phyloP scores from a whole-genome alignment of 495 filamentous ascomycete species.

The Tetracladium setigerum region DNA sequence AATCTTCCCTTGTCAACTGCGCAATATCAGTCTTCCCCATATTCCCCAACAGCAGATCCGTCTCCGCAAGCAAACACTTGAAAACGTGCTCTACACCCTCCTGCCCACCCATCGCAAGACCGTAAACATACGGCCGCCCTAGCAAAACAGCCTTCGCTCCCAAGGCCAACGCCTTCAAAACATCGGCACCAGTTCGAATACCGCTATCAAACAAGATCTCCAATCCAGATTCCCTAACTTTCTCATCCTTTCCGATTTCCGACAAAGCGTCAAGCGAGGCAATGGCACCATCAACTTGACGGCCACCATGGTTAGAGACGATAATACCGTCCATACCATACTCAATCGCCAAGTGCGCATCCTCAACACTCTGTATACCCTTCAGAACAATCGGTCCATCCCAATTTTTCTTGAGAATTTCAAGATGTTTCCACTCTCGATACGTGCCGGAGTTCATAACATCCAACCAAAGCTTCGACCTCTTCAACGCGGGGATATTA shows the following conservation, averaged over 20 bases:
- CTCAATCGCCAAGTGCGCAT: conserved; percentile 79
- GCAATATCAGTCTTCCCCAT: conserved; percentile 48
- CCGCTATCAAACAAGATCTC: conserved; percentile 60
- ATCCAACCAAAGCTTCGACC: conserved; percentile 35
- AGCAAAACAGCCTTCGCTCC: conserved; percentile 60
- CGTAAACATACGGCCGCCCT: conserved; percentile 57
- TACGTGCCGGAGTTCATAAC: conserved; percentile 41
- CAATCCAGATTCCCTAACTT: neutral
- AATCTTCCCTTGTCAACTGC: conserved; percentile 37
- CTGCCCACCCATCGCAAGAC: conserved; percentile 51
- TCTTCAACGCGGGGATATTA: neutral
- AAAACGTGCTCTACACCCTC: conserved; percentile 55
- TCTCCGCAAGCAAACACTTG: conserved; percentile 56
- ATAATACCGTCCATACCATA: conserved; percentile 85
- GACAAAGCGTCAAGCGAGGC: conserved; percentile 55
- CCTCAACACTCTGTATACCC: conserved; percentile 90
- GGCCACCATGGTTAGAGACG: conserved; percentile 62
- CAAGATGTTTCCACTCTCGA: conserved; percentile 53
- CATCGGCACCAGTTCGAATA: conserved; percentile 47
- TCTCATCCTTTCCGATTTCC: conserved; percentile 44
- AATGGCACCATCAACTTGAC: conserved; percentile 57
- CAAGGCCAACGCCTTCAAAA: conserved; percentile 55
- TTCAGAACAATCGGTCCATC: conserved; percentile 87
- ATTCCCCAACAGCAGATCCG: conserved; percentile 60
- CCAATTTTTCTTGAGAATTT: conserved; percentile 48